These are phyloP conservation scores for Amauroascus verrucosus DNA, from an alignment of 2,329 filamentous ascomycete genomes.

Conservation along the genomic window DNA sequence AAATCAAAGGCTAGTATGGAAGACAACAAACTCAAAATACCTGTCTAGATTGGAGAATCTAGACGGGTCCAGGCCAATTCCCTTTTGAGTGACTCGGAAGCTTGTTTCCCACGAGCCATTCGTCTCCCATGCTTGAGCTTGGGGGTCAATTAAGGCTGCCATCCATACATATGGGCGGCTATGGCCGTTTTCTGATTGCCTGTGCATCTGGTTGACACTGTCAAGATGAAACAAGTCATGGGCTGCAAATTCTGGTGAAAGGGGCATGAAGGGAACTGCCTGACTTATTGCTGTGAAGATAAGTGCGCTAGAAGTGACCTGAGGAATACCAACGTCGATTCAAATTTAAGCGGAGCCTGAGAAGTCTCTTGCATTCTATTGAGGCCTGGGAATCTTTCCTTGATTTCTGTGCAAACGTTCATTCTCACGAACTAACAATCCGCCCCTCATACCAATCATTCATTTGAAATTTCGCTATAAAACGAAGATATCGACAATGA, in stretches of 20 bases:
- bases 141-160: background rate
- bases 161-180: conserved; percentile 4
- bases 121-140: background rate
- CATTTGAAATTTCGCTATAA: background rate
- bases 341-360: too few species aligned
- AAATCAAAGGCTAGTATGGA: background rate
- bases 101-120: too few species aligned
- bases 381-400: background rate
- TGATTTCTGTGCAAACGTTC: too few species aligned
- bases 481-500: background rate
- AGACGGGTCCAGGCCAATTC: background rate
- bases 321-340: background rate
- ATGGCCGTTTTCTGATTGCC: background rate
- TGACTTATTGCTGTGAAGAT: background rate
- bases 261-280: background rate
- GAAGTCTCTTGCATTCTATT: background rate
- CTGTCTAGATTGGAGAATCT: background rate
- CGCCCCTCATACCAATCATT: background rate
- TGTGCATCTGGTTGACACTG: background rate
- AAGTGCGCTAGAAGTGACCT: background rate
- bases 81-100: background rate
- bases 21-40: background rate
- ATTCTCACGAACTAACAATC: too few species aligned
- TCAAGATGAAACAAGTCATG: background rate
- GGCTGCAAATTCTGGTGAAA: background rate